A percentile compares a stretch with the other conserved stretches of the same genome.
Evolutionary conservation across 192 early-diverging fungal genomes (phyloP).

Genomic region (Linnemannia elongata): DNA sequence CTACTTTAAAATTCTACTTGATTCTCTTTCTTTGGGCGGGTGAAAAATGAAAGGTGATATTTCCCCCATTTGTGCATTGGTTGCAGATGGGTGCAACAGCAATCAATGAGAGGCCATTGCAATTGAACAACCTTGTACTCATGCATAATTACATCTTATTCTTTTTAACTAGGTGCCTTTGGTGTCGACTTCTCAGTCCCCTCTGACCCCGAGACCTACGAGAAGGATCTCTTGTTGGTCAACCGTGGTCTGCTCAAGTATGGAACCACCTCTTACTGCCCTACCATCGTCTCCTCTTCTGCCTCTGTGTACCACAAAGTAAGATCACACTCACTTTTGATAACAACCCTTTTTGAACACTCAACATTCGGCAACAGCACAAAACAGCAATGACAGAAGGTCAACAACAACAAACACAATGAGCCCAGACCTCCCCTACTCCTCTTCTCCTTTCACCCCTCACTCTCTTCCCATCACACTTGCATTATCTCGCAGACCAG

Average conservation of each 20-base stretch:
- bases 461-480: too few relatives aligned
- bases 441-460: too few relatives aligned
- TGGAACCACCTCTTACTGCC: slow-evolving; percentile 86
- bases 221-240: slow-evolving; percentile 74
- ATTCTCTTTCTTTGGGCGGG: background rate
- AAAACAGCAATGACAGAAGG: background rate
- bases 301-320: slow-evolving; percentile 82
- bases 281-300: slow-evolving; percentile 82
- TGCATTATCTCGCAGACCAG: slow-evolving; percentile 19
- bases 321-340: slow-evolving; percentile 9
- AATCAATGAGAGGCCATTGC: background rate
- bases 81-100: background rate
- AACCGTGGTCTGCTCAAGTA: slow-evolving; percentile 81
- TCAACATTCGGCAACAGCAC: background rate
- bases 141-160: background rate
- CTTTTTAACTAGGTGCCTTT: slow-evolving; percentile 64
- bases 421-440: background rate
- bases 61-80: background rate
- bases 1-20: background rate
- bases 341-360: background rate
- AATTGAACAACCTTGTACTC: background rate
- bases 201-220: slow-evolving; percentile 71
- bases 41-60: background rate
- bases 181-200: slow-evolving; percentile 80
- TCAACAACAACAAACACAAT: background rate